Evolutionary conservation across 2,329 filamentous ascomycete species (phyloP).

Genomic region (Ophiostoma fasciatum): DNA sequence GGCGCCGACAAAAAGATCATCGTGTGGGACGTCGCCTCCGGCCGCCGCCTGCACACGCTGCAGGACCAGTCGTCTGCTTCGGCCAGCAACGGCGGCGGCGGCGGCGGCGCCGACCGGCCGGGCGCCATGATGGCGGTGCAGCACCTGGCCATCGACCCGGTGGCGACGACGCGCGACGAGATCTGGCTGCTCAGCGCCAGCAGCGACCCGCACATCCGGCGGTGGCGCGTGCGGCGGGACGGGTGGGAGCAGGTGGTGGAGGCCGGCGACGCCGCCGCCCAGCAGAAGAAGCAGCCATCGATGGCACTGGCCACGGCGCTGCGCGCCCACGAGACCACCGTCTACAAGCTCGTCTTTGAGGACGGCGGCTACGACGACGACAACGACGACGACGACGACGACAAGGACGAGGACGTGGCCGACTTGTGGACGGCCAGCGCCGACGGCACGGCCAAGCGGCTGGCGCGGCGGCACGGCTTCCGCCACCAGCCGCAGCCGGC

Average conservation of each 20-base stretch:
- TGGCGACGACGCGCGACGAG: conserved; percentile 32
- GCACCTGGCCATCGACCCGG: conserved; percentile 60
- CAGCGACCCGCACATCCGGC: conserved; percentile 64
- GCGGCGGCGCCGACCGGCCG: conserved; percentile 16
- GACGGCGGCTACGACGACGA: conserved; percentile 4
- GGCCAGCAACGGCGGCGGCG: conserved; percentile 23
- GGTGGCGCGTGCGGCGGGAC: conserved; percentile 49
- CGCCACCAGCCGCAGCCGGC: conserved; percentile 21
- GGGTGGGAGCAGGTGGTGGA: conserved; percentile 31
- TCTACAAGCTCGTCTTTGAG: conserved; percentile 62
- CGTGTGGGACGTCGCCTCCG: conserved; percentile 63
- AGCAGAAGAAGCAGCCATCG: background rate
- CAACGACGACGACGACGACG: conserved; percentile 22
- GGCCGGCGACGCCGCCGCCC: background rate
- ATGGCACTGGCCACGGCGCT: conserved; percentile 23
- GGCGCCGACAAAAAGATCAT: conserved; percentile 68
- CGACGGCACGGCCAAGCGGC: conserved; percentile 74
- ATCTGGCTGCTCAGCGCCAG: conserved; percentile 62
- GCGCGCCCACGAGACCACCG: conserved; percentile 74
- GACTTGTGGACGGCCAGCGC: conserved; percentile 90
- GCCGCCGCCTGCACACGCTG: conserved; percentile 56
- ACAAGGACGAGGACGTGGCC: conserved; percentile 41
- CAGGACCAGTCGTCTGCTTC: too few relatives aligned
- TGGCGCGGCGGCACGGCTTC: conserved; percentile 54
- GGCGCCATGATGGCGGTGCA: conserved; percentile 62